phyloP scores from a whole-genome alignment of 2,329 filamentous ascomycete species.

The Myriosclerotinia curreyana region DNA sequence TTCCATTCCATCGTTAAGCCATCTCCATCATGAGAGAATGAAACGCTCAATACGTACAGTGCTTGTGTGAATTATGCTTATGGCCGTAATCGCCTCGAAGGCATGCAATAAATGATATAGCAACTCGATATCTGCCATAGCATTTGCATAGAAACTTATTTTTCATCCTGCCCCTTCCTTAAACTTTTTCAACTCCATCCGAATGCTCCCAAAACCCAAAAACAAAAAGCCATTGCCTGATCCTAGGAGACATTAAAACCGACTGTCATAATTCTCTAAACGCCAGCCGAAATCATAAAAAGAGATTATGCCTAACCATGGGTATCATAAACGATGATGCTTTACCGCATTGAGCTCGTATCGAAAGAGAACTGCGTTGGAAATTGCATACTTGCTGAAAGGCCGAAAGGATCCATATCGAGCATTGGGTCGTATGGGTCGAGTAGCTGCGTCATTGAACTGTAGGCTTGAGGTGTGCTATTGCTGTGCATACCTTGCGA shows the following conservation, averaged over 20 bases:
- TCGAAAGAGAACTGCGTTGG: conserved; percentile 79
- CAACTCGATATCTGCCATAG: conserved; percentile 1
- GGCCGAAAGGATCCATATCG: conserved; percentile 89
- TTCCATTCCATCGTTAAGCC: conserved; percentile 1
- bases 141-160: neutral
- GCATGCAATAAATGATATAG: conserved; percentile 1
- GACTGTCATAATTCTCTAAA: conserved; percentile 2
- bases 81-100: neutral
- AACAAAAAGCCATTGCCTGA: conserved; percentile 4
- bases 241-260: conserved; percentile 13
- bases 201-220: neutral
- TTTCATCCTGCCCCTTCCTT: conserved; percentile 2
- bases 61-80: conserved; percentile 1
- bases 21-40: conserved; percentile 13
- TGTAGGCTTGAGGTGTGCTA: conserved; percentile 43
- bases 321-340: conserved; percentile 34
- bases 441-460: conserved; percentile 48
- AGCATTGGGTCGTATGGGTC: conserved; percentile 80
- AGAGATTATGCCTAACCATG: conserved; percentile 25
- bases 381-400: conserved; percentile 94
- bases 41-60: conserved; percentile 16
- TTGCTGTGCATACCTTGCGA: conserved; percentile 43
- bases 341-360: conserved; percentile 41
- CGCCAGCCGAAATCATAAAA: conserved; percentile 10
- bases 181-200: conserved; percentile 15